These are phyloP conservation scores for Fusarium domesticum DNA, from an alignment of 2,329 filamentous ascomycete species.

Conservation along the genomic window DNA sequence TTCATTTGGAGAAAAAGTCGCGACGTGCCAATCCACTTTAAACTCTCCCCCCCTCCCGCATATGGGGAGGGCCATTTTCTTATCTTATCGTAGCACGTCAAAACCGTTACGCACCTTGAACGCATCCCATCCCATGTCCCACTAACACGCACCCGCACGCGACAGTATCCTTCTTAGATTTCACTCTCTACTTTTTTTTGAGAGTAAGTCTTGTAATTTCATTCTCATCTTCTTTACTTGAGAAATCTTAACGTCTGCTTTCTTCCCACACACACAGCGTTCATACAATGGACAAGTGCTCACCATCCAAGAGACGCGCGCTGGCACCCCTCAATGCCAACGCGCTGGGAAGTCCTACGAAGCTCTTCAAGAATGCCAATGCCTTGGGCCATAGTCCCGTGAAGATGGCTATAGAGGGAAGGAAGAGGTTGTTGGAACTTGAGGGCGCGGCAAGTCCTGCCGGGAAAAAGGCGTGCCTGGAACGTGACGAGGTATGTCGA, in stretches of 20 bases:
- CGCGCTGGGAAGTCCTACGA: constrained; percentile 35
- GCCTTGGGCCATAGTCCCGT: constrained; percentile 23
- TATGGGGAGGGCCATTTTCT: neutral
- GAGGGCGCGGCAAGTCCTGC: constrained; percentile 23
- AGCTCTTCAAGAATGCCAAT: constrained; percentile 16
- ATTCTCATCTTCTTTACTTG: neutral
- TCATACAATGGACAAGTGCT: constrained; percentile 30
- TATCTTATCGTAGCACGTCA: constrained; percentile 13
- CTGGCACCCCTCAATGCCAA: constrained; percentile 48
- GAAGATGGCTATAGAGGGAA: constrained; percentile 27
- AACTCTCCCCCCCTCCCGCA: neutral
- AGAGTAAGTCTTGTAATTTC: constrained; percentile 6
- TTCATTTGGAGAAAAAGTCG: neutral
- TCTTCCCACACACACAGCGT: constrained; percentile 1
- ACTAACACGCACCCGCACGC: neutral
- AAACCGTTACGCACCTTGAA: constrained; percentile 5
- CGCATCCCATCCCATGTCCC: neutral
- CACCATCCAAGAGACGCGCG: constrained; percentile 48
- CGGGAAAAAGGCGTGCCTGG: constrained; percentile 35
- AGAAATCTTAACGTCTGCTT: neutral
- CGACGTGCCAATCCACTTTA: neutral
- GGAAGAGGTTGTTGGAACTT: constrained; percentile 28
- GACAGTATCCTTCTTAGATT: neutral
- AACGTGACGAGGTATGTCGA: constrained; percentile 32
- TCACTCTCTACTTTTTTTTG: too few species aligned